Base-by-base conservation (phyloP, 179 eudicot genomes). In the Silene coronaria region DNA sequence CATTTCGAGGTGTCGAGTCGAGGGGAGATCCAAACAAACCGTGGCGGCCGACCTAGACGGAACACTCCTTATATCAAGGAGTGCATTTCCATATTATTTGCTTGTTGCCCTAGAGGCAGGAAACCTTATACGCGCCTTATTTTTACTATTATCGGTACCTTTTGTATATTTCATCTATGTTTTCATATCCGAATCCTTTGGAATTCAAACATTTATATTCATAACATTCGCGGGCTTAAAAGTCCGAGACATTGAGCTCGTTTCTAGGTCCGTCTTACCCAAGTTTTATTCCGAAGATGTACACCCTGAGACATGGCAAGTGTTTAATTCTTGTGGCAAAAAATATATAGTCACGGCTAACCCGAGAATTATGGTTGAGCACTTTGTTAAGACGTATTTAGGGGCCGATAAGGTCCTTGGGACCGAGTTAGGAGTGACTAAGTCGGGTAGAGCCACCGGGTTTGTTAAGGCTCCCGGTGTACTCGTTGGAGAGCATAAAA, bases 391-490 rank as follows among this genome's bases (percentile, higher is more conserved):
- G 89, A 79, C 76, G 6, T 88, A 70, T 77, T 65, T 92, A 21
- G 97, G 97, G 11, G 94, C 82, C 1, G 91, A 91, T 75, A 87
- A 82, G 82, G 97, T 91, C 3, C 28, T 89, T 4, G 97, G 97
- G 69, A 89, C 91, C 0, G 97, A 92, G 51, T 38, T 92, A 60
- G 91, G 87, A 53, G 89, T 87, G 19, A 72, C 89, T 0, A 80
- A 78, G 55, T 74, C 84, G 13, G 90, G 91, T 0, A 72, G 88
- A 28, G 87, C 82, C 0, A 89, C 96, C 3, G 97, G 97, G 53
- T 86, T 89, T 30, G 83, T 87, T 1, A 84, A 62, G 82, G 79
- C 69, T 48, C 90, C 90, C 0, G 92, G 96, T 36, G 90, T 91
- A 71, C 82, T 93, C 17, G 88, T 91, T 23, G 88, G 91, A 14